Evolutionary conservation across 495 filamentous ascomycete species (phyloP), one percentile per base, ranked within the genome.

Genomic region (Penicillium odoratum): DNA sequence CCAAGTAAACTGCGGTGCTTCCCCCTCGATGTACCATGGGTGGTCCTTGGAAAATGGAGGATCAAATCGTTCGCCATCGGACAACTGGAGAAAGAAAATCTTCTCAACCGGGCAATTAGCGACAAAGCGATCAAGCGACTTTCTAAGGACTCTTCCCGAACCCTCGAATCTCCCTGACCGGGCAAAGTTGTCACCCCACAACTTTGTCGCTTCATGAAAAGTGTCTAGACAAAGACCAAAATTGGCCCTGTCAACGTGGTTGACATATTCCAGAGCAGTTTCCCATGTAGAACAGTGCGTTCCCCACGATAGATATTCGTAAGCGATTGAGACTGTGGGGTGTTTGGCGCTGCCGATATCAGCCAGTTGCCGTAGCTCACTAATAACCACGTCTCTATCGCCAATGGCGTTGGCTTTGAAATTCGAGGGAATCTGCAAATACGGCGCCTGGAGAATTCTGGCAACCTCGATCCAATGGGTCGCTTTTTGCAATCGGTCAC

Each of bases 181-280:
- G 0, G 75, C 65, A 1, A 83, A 70, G 0, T 83, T 82, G 60
- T 90, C 86, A 0, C 81, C 89, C 69, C 83, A 93, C 25, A 88
- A 18, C 48, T 83, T 75, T 0, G 82, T 88, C 5, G 81, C 79
- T 42, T 88, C 85, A 69, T 92, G 88, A 70, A 88, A 91, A 0
- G 81, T 88, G 69, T 92, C 87, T 10, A 91, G 75, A 67, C 87
- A 90, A 36, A 89, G 69, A 2, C 88, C 88, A 58, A 91, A 88
- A 68, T 91, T 90, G 7, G 76, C 68, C 5, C 86, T 67, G 58
- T 89, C 67, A 29, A 90, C 87, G 3, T 67, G 64, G 47, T 76
- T 56, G 3, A 86, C 82, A 6, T 90, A 68, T 5, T 82, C 74
- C 75, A 87, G 85, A 56, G 79, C 81, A 33, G 69, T 63, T 65